Evolutionary conservation across 768 basidiomycete species (phyloP).

Genomic region (Lactarius evosmus): DNA sequence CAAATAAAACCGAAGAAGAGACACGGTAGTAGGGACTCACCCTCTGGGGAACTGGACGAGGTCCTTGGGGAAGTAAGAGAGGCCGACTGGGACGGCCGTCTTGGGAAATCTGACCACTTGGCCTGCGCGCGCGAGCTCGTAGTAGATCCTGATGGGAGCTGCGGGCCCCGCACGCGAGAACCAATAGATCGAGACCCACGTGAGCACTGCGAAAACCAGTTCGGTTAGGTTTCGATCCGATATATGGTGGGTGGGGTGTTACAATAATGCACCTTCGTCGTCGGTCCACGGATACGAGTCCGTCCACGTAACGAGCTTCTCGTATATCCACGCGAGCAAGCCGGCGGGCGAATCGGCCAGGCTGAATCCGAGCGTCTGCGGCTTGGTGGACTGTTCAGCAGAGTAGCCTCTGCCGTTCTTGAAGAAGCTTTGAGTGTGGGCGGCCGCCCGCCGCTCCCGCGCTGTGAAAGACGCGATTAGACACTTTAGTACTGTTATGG

Average conservation of each 20-base stretch:
- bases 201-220: not conserved
- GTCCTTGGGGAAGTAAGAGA: slow-evolving; percentile 55
- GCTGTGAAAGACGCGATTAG: slow-evolving; percentile 35
- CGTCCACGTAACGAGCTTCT: no score
- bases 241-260: slow-evolving; percentile 17
- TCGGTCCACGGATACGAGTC: no score
- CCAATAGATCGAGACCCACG: not conserved
- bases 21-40: no score
- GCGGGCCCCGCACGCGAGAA: slow-evolving; percentile 53
- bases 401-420: not conserved
- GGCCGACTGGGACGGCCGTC: slow-evolving; percentile 44
- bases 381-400: slow-evolving; percentile 36
- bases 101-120: not conserved
- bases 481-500: slow-evolving; percentile 33
- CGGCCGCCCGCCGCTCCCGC: not conserved
- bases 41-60: slow-evolving; percentile 34
- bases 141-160: slow-evolving; percentile 61
- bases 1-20: no score
- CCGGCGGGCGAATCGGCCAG: slow-evolving; percentile 55
- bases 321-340: slow-evolving; percentile 32
- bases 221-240: slow-evolving; percentile 1
- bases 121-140: slow-evolving; percentile 37
- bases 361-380: slow-evolving; percentile 43
- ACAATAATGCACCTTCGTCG: no score
- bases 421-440: not conserved